These are phyloP conservation scores for Suillus tomentosus DNA, from an alignment of 768 basidiomycete genomes.

Conservation along the genomic window DNA sequence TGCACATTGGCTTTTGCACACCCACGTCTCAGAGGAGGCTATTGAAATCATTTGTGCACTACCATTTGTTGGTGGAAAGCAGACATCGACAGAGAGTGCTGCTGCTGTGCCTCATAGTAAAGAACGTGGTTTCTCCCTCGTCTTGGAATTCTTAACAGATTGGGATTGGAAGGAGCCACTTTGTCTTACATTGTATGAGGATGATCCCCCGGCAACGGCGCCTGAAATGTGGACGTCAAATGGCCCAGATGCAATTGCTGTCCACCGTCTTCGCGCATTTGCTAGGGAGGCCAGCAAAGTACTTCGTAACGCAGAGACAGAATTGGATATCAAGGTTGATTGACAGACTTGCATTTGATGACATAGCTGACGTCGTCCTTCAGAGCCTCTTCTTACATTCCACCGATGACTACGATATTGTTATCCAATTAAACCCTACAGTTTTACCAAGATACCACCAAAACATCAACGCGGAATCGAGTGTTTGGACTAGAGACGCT, in stretches of 20 bases:
- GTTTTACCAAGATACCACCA: constrained; percentile 76
- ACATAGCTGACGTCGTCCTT: constrained; percentile 5
- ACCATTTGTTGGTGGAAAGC: constrained; percentile 63
- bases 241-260: constrained; percentile 71
- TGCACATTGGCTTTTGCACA: constrained; percentile 81
- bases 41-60: constrained; percentile 84
- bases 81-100: constrained; percentile 35
- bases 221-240: constrained; percentile 64
- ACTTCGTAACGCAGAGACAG: constrained; percentile 53
- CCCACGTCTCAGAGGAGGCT: constrained; percentile 74
- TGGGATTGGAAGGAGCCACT: constrained; percentile 85
- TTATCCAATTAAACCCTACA: constrained; percentile 70
- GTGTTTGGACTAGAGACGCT: constrained; percentile 44
- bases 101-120: constrained; percentile 68
- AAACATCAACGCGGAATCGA: constrained; percentile 54
- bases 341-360: not conserved
- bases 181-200: constrained; percentile 69
- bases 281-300: constrained; percentile 74
- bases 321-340: constrained; percentile 60
- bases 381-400: constrained; percentile 89
- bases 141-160: constrained; percentile 69
- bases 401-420: constrained; percentile 79
- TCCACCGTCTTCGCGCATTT: constrained; percentile 68
- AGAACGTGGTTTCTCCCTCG: constrained; percentile 75
- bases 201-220: constrained; percentile 14